These are phyloP conservation scores for Rhizopogon sp. DNA, from an alignment of 768 basidiomycete species.

Conservation along the genomic window DNA sequence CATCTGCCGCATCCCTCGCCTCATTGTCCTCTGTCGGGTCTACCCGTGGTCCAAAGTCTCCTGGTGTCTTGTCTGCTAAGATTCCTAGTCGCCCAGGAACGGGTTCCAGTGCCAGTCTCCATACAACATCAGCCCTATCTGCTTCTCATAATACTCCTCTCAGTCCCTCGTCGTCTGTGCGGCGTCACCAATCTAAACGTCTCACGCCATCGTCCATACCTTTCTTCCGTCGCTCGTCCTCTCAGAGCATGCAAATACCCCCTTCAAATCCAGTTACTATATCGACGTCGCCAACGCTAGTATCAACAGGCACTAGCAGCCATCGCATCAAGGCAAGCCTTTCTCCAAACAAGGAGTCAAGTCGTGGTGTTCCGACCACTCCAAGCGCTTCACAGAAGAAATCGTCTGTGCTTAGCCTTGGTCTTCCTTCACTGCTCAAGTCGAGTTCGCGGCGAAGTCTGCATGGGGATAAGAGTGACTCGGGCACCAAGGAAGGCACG, in stretches of 20 bases:
- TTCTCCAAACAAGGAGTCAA: conserved; percentile 52
- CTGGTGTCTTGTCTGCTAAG: conserved; percentile 39
- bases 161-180: conserved; percentile 67
- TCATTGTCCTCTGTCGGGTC: conserved; percentile 75
- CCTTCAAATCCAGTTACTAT: conserved; percentile 35
- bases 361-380: conserved; percentile 46
- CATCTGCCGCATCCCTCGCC: conserved; percentile 68
- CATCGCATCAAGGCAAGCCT: conserved; percentile 36
- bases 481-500: conserved; percentile 45
- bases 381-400: conserved; percentile 69
- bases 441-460: conserved; percentile 81
- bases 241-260: conserved; percentile 77
- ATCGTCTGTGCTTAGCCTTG: conserved; percentile 76
- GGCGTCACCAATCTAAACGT: conserved; percentile 65
- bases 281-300: conserved; percentile 48
- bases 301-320: conserved; percentile 35
- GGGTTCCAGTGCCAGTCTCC: conserved; percentile 72
- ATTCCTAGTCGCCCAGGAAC: conserved; percentile 73
- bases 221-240: conserved; percentile 89
- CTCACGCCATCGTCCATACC: conserved; percentile 91
- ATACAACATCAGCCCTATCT: conserved; percentile 49
- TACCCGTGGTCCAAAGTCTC: conserved; percentile 43
- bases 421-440: conserved; percentile 79
- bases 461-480: conserved; percentile 49
- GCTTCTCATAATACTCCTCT: conserved; percentile 56